Evolutionary conservation across 176 grass and related monocot genomes (phyloP), one percentile per base, ranked within the genome.

Genomic region (Ananas comosus): DNA sequence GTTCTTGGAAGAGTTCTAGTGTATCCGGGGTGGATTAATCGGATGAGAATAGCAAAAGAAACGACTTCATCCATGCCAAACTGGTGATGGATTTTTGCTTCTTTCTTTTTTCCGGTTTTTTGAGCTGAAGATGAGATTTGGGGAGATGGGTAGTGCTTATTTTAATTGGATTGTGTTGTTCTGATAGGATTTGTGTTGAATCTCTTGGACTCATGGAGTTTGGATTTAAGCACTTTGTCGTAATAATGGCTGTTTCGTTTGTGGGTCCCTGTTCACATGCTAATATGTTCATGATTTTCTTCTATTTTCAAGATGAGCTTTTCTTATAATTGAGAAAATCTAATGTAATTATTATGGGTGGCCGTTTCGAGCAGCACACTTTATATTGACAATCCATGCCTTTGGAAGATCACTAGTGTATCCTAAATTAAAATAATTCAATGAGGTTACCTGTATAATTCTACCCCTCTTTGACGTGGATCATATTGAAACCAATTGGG

Each of bases 281-380:
- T 59, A 4, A 42, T 59, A 59, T 59, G 10, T 21, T 5, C 54
- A 17, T 59, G 19, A 17, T 59, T 59, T 9, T 6, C 19, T 17
- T 14, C 16, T 59, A 17, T 59, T 59, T 59, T 8, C 1, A 59
- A 17, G 16, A 8, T 17, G 54, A 19, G 13, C 13, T 65, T 50
- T 4, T 6, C 11, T 18, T 70, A 11, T 58, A 69, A 19, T 70
- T 70, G 63, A 13, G 73, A 21, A 67, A 67, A 78, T 70, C 51
- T 78, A 64, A 18, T 42, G 33, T 7, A 42, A 6, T 42, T 42
- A 42, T 8, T 7, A 42, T 7, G 4, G 33, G 33, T 42, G 33
- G 33, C 33, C 5, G 6, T 42, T 42, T 42, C 33, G 4, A 42
- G 33, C 4, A 1, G 33, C 33, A 42, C 33, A 42, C 33, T 42